Evolutionary conservation across 2,329 filamentous ascomycete genomes (phyloP).

Genomic region (Trichoderma endophyticum): DNA sequence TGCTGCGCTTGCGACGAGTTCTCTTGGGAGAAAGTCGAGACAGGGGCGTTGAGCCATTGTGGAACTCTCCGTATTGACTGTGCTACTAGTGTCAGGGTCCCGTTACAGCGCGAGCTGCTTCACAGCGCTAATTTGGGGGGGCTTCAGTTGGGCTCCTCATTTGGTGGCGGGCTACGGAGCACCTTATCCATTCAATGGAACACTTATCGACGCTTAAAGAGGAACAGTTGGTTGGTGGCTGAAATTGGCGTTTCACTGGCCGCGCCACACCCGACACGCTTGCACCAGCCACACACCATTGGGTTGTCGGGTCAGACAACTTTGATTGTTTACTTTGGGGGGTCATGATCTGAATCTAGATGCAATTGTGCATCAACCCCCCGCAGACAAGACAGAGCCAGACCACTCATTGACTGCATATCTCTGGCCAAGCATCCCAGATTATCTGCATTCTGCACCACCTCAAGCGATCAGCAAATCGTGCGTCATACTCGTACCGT

Average conservation of each 20-base stretch:
- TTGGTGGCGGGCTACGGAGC: neutral
- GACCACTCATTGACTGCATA: neutral
- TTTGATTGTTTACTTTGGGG: conserved; percentile 29
- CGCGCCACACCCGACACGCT: conserved; percentile 11
- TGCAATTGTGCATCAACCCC: conserved; percentile 6
- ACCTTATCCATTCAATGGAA: neutral
- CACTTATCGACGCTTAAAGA: neutral
- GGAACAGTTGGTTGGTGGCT: neutral
- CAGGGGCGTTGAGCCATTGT: conserved; percentile 7
- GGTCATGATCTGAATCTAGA: neutral
- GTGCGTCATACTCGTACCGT: neutral
- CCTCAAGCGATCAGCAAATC: neutral
- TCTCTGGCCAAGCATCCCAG: neutral
- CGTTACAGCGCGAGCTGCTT: neutral
- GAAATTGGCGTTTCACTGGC: conserved; percentile 12
- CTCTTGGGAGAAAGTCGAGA: conserved; percentile 15
- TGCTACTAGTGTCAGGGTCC: neutral
- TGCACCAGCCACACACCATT: conserved; percentile 1
- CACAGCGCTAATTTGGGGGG: neutral
- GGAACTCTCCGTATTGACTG: conserved; percentile 5
- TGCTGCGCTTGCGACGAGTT: conserved; percentile 26
- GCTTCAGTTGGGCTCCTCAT: neutral
- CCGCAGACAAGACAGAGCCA: neutral
- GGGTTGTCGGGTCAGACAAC: conserved; percentile 26
- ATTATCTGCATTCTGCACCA: neutral